Evolutionary conservation across 768 basidiomycete species (phyloP), one percentile per base, ranked within the genome.

Genomic region (Lactarius hatsudake): DNA sequence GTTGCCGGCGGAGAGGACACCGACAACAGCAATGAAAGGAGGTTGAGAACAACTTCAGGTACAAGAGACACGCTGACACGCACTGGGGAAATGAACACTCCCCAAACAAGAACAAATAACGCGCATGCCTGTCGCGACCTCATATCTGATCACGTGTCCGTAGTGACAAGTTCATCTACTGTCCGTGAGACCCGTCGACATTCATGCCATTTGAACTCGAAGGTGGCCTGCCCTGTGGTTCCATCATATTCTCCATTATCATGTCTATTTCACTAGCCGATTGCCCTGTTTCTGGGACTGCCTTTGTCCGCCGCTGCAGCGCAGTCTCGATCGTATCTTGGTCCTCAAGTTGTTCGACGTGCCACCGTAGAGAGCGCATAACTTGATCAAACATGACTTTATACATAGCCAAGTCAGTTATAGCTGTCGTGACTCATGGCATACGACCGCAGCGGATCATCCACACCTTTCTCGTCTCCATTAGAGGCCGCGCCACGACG

Each of bases 241-340:
- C 71, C 76, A 82, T 77, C 74, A 83, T 77, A 62, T 76, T 78
- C 40, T 74, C 76, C 79, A 83, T 79, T 66, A 83, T 74, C 9
- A 65, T 71, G 66, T 81, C 80, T 55, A 83, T 71, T 61, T 79
- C 76, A 51, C 75, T 70, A 20, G 78, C 73, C 13, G 77, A 78
- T 5, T 81, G 78, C 17, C 75, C 70, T 15, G 71, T 76, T 40
- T 80, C 80, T 45, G 75, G 71, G 30, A 74, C 74, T 32, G 79
- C 75, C 56, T 73, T 77, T 8, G 80, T 77, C 40, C 78, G 77
- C 54, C 75, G 76, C 58, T 78, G 75, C 38, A 79, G 71, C 42
- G 75, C 75, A 48, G 78, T 78, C 63, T 81, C 81, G 59, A 83
- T 76, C 42, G 75, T 72, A 57, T 81, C 81, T 65, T 84, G 78